phyloP scores from a whole-genome alignment of 768 basidiomycete genomes.

The Tremella fuciformis region DNA sequence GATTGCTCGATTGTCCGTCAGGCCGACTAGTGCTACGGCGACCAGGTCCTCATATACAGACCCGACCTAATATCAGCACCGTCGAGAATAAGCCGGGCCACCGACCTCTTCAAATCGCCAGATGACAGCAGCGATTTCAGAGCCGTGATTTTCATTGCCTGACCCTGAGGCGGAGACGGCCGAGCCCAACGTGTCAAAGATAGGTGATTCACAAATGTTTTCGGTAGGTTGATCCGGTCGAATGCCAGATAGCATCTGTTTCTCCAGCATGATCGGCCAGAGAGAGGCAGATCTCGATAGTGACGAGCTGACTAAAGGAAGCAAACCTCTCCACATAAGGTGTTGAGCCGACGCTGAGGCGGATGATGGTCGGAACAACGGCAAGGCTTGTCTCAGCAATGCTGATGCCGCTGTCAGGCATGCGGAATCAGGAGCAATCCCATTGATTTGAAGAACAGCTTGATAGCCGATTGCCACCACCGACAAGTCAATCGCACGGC shows the following conservation, averaged over 20 bases:
- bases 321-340: slow-evolving; percentile 60
- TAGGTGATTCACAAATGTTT: too few species aligned
- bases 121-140: too few species aligned
- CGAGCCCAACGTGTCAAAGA: too few species aligned
- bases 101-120: too few species aligned
- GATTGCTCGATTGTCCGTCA: too few species aligned
- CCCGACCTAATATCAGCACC: too few species aligned
- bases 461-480: slow-evolving; percentile 69
- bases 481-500: slow-evolving; percentile 67
- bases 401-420: slow-evolving; percentile 67
- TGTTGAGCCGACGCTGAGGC: slow-evolving; percentile 68
- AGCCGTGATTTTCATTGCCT: too few species aligned
- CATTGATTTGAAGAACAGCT: slow-evolving; percentile 64
- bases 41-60: too few species aligned
- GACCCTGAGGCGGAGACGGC: too few species aligned
- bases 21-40: too few species aligned
- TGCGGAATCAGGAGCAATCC: slow-evolving; percentile 61
- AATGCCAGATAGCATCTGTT: slow-evolving; percentile 62
- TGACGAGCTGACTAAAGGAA: slow-evolving; percentile 18
- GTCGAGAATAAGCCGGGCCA: too few species aligned
- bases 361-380: slow-evolving; percentile 48
- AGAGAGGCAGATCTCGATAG: not conserved
- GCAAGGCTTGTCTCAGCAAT: slow-evolving; percentile 55
- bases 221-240: slow-evolving; percentile 53
- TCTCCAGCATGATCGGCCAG: slow-evolving; percentile 59